Percentiles rank a stretch among this genome's conserved stretches.
Conservation (phyloP, 2,329 filamentous ascomycete species). For the Falciphora oryzae region DNA sequence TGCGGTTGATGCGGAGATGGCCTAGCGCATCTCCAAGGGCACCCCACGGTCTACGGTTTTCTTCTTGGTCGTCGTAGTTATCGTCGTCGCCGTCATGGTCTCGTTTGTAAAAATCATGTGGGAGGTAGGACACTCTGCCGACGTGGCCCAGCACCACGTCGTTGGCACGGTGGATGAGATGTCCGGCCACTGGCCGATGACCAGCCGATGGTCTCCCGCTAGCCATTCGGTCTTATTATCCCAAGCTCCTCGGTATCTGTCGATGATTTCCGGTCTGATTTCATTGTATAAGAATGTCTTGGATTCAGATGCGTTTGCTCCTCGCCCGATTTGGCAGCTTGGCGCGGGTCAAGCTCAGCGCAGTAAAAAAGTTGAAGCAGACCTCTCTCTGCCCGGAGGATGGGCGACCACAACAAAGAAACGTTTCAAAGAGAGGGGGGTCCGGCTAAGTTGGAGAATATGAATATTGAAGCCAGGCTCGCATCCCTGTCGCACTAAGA, state of each 20-base stretch:
- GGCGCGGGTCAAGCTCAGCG: too few species aligned
- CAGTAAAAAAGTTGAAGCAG: too few species aligned
- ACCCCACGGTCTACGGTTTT: background rate
- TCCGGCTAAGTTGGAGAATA: too few species aligned
- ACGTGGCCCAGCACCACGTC: constrained; percentile 49
- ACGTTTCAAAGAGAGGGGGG: too few species aligned
- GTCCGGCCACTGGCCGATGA: constrained; percentile 1
- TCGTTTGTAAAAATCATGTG: constrained; percentile 11
- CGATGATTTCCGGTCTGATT: background rate
- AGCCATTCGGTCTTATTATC: constrained; percentile 19
- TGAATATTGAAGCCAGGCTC: too few species aligned
- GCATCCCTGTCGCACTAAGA: too few species aligned
- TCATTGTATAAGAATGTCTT: background rate
- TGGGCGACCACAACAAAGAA: too few species aligned
- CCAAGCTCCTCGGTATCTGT: background rate
- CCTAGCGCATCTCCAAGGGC: constrained; percentile 6
- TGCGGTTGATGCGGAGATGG: constrained; percentile 13
- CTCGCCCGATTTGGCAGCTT: too few species aligned
- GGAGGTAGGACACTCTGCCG: constrained; percentile 40
- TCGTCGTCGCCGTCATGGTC: constrained; percentile 26
- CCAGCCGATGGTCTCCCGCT: constrained; percentile 14
- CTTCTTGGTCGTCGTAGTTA: background rate
- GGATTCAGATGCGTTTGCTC: too few species aligned
- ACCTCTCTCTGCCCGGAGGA: too few species aligned
- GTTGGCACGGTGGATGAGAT: constrained; percentile 27